Base-by-base conservation (phyloP, 2,329 filamentous ascomycete species). In the Talaromyces marneffei region DNA sequence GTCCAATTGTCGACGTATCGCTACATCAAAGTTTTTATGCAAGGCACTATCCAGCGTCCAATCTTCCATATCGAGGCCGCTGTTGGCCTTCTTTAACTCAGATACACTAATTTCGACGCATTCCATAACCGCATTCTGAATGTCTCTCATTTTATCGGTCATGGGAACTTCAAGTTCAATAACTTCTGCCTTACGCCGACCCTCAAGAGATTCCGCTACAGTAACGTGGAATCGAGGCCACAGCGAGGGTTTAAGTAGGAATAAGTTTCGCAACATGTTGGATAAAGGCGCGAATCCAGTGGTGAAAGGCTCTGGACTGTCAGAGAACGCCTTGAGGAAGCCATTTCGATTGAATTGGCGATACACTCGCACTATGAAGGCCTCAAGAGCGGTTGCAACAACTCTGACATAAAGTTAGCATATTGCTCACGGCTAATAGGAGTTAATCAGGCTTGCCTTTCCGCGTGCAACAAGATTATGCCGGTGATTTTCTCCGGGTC, bases 121-220 rank as follows among this genome's bases (percentile, higher is more conserved):
- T 72, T 97, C 93, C 75, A 99, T 85, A 63, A 97, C 88, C 27
- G 94, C 92, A 65, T 90, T 93, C 71, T 99, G 94, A 42, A 99
- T 97, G 44, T 92, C 87, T 63, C 84, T 85, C 94, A 99, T 99
- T 55, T 87, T 84, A 39, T 96, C 90, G 4, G 91, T 96, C 93
- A 99, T 97, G 29, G 91, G 88, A 4, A 99, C 89, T 75, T 97
- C 94, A 25, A 97, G 82, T 76, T 99, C 94, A 65, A 99, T 96
- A 50, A 99, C 94, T 75, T 99, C 94, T 4, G 94, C 93, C 72
- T 93, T 96, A 70, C 89, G 88, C 73, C 90, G 90, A 9, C 92
- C 92, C 74, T 99, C 94, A 2, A 99, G 80, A 2, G 92, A 91
- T 68, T 91, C 86, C 0, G 92, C 92, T 5, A 99, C 92, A 0